Base-by-base conservation (phyloP, 2,329 filamentous ascomycete genomes). In the Ploettnerulaceae sp. region DNA sequence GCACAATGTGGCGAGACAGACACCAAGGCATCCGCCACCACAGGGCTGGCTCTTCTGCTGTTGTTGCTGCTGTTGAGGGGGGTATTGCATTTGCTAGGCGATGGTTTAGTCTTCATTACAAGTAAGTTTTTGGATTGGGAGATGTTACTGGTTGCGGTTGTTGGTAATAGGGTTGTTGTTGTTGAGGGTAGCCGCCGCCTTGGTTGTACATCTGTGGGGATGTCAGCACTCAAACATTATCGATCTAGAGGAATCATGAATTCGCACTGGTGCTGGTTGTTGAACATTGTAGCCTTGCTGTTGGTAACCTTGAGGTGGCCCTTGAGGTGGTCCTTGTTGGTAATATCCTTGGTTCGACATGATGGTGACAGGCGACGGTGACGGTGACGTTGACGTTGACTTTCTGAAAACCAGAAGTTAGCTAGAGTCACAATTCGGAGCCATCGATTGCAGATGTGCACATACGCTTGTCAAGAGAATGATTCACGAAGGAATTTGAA, bases 1-100 rank as follows among this genome's bases (percentile, higher is more conserved):
- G 59, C 72, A 74, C 29, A 73, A 54, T 11, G 68, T 65, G 21
- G 71, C 72, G 8, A 76, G 60, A 60, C 71, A 74, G 45, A 66
- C 69, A 49, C 67, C 64, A 33, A 74, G 61, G 53, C 71, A 74
- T 45, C 69, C 68, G 20, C 56, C 61, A 33, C 66, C 66, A 21
- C 67, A 66, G 24, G 59, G 66, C 24, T 65, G 64, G 38, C 66
- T 64, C 29, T 62, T 58, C 21, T 59, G 57, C 46, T 60, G 57
- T 35, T 60, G 63, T 17, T 64, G 69, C 41, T 65, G 69, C 68
- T 72, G 72, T 45, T n/a, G n/a, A n/a, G 62, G 69, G 9, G 61
- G 65, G 51, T 70, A 69, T 34, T 67, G 66, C 34, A 70, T 71
- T 57, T 73, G 70, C 60, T n/a, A n/a, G n/a, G n/a, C n/a, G n/a